These are phyloP conservation scores for Plantago major DNA, from an alignment of 257 asterid species.

Conservation along the genomic window DNA sequence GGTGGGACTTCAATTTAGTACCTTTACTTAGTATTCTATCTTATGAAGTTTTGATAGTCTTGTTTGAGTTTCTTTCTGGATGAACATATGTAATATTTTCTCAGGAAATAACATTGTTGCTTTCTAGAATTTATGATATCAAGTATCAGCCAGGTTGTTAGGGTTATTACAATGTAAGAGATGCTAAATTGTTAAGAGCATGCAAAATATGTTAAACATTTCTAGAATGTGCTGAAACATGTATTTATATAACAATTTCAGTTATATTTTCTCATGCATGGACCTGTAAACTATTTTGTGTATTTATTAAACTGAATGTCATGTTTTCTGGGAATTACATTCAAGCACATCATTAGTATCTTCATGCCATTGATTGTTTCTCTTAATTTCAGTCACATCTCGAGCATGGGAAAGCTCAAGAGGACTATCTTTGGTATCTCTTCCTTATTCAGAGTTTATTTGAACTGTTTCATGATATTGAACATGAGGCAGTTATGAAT, in stretches of 20 bases:
- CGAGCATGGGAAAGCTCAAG: constrained; percentile 86
- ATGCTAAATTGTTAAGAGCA: too few species aligned
- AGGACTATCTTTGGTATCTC: constrained; percentile 59
- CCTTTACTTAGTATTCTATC: not conserved
- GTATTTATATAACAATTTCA: too few species aligned
- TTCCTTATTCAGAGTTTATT: not conserved
- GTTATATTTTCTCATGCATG: too few species aligned
- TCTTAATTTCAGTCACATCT: constrained; percentile 52
- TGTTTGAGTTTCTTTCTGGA: not conserved
- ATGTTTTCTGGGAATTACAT: not conserved
- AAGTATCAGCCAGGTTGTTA: too few species aligned
- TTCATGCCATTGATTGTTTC: constrained; percentile 4
- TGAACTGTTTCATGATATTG: not conserved
- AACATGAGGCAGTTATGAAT: not conserved
- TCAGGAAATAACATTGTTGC: too few species aligned
- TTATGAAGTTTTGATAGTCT: constrained; percentile 3
- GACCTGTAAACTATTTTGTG: too few species aligned
- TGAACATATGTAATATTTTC: not conserved
- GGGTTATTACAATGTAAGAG: too few species aligned
- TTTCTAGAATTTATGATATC: too few species aligned
- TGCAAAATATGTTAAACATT: too few species aligned
- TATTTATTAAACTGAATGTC: too few species aligned
- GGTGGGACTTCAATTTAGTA: constrained; percentile 23
- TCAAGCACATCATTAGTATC: not conserved
- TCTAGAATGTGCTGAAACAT: too few species aligned